Conservation (phyloP, 2,329 filamentous ascomycete genomes). For the Penicillium corylophilum region DNA sequence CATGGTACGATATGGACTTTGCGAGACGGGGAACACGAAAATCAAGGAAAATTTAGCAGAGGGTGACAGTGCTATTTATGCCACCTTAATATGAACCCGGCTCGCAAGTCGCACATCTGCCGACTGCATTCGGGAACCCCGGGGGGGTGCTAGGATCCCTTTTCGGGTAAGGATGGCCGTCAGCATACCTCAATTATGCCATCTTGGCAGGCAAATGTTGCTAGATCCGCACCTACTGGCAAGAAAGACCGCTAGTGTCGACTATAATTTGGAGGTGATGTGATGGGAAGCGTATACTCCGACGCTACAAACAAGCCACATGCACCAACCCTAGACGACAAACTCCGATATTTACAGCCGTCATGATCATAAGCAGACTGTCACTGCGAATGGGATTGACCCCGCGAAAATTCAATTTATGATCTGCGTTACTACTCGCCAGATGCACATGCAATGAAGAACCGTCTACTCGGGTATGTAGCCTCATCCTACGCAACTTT, state of each 20-base stretch:
- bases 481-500: background rate
- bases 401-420: background rate
- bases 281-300: background rate
- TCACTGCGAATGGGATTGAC: background rate
- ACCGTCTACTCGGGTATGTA: background rate
- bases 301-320: background rate
- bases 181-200: background rate
- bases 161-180: constrained; percentile 3
- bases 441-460: background rate
- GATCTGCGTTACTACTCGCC: background rate
- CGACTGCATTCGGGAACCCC: constrained; percentile 18
- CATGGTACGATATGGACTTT: constrained; percentile 9
- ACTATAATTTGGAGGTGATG: background rate
- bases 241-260: background rate
- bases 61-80: background rate
- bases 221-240: background rate
- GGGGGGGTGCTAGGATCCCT: constrained; percentile 5
- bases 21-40: background rate
- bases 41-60: background rate
- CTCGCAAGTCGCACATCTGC: background rate
- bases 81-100: background rate
- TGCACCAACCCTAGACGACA: background rate
- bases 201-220: background rate
- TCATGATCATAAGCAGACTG: background rate
- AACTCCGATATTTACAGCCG: background rate